phyloP scores from a whole-genome alignment of 768 basidiomycete species.

The Lentinula sp. region DNA sequence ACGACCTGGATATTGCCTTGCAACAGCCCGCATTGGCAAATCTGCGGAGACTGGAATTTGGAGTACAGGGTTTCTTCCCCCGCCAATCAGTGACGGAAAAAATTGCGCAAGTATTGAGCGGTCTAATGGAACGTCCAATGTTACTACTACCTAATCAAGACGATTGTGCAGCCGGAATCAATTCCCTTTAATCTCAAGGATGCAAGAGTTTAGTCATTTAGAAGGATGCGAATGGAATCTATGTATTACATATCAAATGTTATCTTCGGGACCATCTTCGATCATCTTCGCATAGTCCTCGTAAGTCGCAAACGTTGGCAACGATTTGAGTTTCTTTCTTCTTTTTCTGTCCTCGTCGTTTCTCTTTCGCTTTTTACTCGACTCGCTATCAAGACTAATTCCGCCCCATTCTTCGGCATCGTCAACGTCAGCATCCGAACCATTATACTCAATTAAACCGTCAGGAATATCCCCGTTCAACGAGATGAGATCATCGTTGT shows the following conservation, averaged over 20 bases:
- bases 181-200: neutral
- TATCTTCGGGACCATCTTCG: constrained; percentile 68
- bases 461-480: constrained; percentile 49
- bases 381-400: constrained; percentile 22
- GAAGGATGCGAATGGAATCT: no score
- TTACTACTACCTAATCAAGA: neutral
- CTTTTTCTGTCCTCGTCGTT: constrained; percentile 29
- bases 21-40: neutral
- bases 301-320: constrained; percentile 83
- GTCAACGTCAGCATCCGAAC: constrained; percentile 32
- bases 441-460: constrained; percentile 56
- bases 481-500: constrained; percentile 64
- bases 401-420: constrained; percentile 55
- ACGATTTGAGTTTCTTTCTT: constrained; percentile 61
- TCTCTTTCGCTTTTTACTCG: constrained; percentile 41
- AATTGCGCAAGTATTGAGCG: neutral
- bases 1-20: neutral
- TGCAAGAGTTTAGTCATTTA: no score
- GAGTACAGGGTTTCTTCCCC: neutral
- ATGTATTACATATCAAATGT: constrained; percentile 28
- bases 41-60: neutral
- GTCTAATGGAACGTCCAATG: neutral
- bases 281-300: constrained; percentile 85
- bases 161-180: neutral
- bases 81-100: neutral